Evolutionary conservation across 306 rosid species (phyloP).

Genomic region (Medicago arabica): DNA sequence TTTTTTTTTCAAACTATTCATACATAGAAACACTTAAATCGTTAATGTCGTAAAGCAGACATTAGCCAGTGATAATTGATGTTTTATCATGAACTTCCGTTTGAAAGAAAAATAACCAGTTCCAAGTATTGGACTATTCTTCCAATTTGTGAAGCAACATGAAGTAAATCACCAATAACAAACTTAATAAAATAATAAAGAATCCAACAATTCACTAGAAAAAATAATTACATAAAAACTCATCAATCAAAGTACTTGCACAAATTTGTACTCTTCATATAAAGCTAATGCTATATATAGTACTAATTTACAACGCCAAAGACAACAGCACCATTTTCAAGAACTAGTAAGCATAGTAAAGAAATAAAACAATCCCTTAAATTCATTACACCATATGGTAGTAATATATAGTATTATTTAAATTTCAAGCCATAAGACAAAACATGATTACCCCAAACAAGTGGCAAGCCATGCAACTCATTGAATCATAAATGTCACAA

Average conservation of each 20-base stretch:
- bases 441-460: constrained; percentile 34
- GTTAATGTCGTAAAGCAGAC: too few species aligned
- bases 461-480: constrained; percentile 26
- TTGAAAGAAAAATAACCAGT: too few species aligned
- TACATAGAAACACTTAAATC: too few species aligned
- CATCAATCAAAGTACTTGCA: background rate
- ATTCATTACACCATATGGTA: background rate
- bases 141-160: background rate
- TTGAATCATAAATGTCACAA: constrained; percentile 48
- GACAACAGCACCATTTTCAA: too few species aligned
- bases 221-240: background rate
- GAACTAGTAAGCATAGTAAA: constrained; percentile 11
- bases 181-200: background rate
- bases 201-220: background rate
- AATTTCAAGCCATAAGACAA: constrained; percentile 30
- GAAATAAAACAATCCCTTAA: constrained; percentile 16
- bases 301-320: too few species aligned
- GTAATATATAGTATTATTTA: background rate
- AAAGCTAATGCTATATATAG: too few species aligned
- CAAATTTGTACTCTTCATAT: too few species aligned
- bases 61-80: too few species aligned
- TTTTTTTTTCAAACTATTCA: too few species aligned
- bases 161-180: background rate
- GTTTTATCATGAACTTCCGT: too few species aligned
- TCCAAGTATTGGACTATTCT: too few species aligned